Percentiles rank a stretch among this genome's conserved stretches.
These are phyloP conservation scores for Trametes maxima DNA, from an alignment of 768 basidiomycete genomes.

Conservation along the genomic window DNA sequence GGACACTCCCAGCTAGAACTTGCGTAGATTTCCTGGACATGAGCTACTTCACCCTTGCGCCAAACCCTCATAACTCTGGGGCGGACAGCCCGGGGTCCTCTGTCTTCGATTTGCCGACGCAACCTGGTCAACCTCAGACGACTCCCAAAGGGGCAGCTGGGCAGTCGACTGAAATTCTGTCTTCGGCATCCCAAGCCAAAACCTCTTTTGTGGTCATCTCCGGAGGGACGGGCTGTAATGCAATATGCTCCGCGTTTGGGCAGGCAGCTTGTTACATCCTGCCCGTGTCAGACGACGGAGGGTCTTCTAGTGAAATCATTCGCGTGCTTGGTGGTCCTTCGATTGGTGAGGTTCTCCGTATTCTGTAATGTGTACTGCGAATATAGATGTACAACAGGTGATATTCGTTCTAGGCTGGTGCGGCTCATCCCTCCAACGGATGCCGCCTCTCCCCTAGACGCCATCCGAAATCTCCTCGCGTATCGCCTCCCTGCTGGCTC, in stretches of 20 bases:
- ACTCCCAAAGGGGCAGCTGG: constrained; percentile 1
- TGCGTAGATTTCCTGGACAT: not conserved
- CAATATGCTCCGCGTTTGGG: constrained; percentile 84
- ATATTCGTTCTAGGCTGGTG: constrained; percentile 86
- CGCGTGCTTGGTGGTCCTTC: constrained; percentile 88
- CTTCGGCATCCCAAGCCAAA: constrained; percentile 9
- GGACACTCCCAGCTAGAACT: not conserved
- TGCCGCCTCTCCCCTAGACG: constrained; percentile 61
- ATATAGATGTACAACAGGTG: constrained; percentile 49
- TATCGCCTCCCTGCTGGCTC: constrained; percentile 73
- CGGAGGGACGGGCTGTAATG: constrained; percentile 94
- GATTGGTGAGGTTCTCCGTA: constrained; percentile 52
- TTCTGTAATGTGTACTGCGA: not conserved
- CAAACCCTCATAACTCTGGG: constrained; percentile 15
- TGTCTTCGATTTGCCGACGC: constrained; percentile 72
- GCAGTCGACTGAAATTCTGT: constrained; percentile 1
- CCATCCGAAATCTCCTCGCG: constrained; percentile 76
- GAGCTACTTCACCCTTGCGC: constrained; percentile 24
- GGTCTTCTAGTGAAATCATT: constrained; percentile 93
- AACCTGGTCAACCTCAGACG: constrained; percentile 25
- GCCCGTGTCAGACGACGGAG: constrained; percentile 95
- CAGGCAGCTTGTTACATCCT: constrained; percentile 74
- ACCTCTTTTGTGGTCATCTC: constrained; percentile 77
- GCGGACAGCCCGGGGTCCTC: constrained; percentile 69
- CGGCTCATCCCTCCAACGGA: constrained; percentile 78